Evolutionary conservation across 2,329 filamentous ascomycete genomes (phyloP), one percentile per base, ranked within the genome.

Genomic region (Dactylella cylindrospora): DNA sequence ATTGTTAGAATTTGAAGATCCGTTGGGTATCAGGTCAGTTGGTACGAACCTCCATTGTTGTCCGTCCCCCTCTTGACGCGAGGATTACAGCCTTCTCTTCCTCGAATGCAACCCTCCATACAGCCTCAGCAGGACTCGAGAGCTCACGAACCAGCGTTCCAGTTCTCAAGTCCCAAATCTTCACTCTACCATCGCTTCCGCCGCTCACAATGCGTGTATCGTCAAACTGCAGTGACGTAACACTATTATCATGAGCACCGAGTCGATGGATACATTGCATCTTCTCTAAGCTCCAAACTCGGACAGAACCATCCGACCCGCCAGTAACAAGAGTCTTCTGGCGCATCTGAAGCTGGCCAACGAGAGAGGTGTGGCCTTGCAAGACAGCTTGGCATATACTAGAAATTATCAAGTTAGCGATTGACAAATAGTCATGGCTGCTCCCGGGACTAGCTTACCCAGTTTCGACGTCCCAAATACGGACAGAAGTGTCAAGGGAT

Each of bases 1-100:
- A 7, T 31, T 68, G 75, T 72, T 75, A 73, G 64, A 31, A 53
- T 49, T 23, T 50, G 8, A 38, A 32, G 29, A 33, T 20, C 19
- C 6, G 45, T 32, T 15, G 19, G 33, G n/a, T n/a, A 7, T 17
- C 19, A 22, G 44, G 44, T 47, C 28, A 47, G 12, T 44, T 10
- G 25, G n/a, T 10, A 54, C 84, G 76, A 76, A 94, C 91, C 84
- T 98, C 93, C 93, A 98, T 98, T 65, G 97, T 86, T 0, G 94
- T 97, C 65, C 90, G 84, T 52, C 84, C 85, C 46, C 83, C 83
- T 61, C 91, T 81, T 68, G 89, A 85, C 6, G 93, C 93, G 79
- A 98, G 87, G 25, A 95, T 91, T 23, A 98, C 91, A 57, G 91
- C 95, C 73, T 96, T 97, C 74, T 98, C 93, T 67, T 95, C 91